phyloP scores from a whole-genome alignment of 768 basidiomycete genomes.

The Chalciporus piperatus region DNA sequence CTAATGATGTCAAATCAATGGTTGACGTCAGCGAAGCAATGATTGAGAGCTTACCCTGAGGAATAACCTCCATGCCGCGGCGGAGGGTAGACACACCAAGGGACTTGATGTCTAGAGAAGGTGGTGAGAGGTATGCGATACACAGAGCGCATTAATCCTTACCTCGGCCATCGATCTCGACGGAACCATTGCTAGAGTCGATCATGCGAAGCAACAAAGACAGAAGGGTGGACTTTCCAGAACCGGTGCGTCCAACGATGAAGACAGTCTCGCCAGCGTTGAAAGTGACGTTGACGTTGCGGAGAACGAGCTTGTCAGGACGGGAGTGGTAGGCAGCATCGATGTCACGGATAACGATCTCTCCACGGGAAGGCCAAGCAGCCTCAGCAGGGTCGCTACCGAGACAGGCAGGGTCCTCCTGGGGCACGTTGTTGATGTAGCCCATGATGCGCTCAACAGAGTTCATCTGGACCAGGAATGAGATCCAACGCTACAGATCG shows the following conservation, averaged over 20 bases:
- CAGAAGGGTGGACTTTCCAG: slow-evolving; percentile 70
- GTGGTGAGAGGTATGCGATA: too few species aligned
- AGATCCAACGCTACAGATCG: too few species aligned
- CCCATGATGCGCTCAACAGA: slow-evolving; percentile 29
- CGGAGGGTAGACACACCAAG: slow-evolving; percentile 47
- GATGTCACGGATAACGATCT: slow-evolving; percentile 60
- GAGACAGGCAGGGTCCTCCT: slow-evolving; percentile 20
- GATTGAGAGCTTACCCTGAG: slow-evolving; percentile 20
- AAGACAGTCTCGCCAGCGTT: slow-evolving; percentile 70
- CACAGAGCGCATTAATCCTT: too few species aligned
- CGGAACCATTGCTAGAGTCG: slow-evolving; percentile 56
- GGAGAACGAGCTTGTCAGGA: slow-evolving; percentile 57
- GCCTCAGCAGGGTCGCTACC: slow-evolving; percentile 21
- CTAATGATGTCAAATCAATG: slow-evolving; percentile 4
- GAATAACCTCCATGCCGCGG: slow-evolving; percentile 29
- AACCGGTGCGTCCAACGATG: slow-evolving; percentile 75
- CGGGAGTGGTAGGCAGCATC: slow-evolving; percentile 73
- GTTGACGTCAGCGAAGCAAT: background rate
- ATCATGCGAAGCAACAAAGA: slow-evolving; percentile 78
- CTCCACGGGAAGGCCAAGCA: slow-evolving; percentile 43
- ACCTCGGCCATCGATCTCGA: slow-evolving; percentile 75
- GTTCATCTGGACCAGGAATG: slow-evolving; percentile 13
- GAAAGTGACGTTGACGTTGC: slow-evolving; percentile 61
- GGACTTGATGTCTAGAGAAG: slow-evolving; percentile 60
- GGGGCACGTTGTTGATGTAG: slow-evolving; percentile 22